Evolutionary conservation across 768 basidiomycete genomes (phyloP).

Genomic region (Lactifluus pinguis): DNA sequence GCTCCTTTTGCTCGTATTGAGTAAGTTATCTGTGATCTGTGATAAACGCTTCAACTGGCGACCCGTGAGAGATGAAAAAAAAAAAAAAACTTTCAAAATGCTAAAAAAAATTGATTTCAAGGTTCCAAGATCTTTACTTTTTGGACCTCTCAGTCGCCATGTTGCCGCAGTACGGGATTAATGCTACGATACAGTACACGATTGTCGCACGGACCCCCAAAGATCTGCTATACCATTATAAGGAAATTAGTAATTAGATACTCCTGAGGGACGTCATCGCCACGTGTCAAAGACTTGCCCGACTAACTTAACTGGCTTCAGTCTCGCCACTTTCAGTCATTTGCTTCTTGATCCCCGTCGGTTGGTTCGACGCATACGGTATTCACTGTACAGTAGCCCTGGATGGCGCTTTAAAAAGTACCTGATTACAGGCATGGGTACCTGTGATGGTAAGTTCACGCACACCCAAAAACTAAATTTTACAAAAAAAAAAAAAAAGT

Average conservation of each 20-base stretch:
- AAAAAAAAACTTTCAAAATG: not conserved
- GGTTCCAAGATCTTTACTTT: not conserved
- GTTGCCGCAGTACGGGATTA: not conserved
- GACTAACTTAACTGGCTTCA: not conserved
- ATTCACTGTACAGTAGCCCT: not conserved
- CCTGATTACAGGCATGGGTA: not conserved
- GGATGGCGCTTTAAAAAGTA: not conserved
- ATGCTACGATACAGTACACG: not conserved
- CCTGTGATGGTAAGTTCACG: no score
- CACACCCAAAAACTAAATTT: not conserved
- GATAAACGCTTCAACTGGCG: not conserved
- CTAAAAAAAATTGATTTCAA: not conserved
- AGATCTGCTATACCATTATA: not conserved
- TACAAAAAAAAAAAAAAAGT: not conserved
- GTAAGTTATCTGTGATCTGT: not conserved
- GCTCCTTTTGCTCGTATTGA: not conserved
- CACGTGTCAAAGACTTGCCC: slow-evolving; percentile 7
- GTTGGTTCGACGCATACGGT: not conserved
- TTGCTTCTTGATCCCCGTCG: slow-evolving; percentile 9
- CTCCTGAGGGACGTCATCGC: not conserved
- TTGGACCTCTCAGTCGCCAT: slow-evolving; percentile 1
- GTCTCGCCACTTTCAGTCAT: not conserved
- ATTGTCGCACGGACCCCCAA: not conserved
- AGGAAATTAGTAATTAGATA: not conserved
- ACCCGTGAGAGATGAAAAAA: not conserved